These are phyloP conservation scores for Phytophthora agathidicida DNA, from an alignment of 352 stramenopile genomes.

Conservation along the genomic window DNA sequence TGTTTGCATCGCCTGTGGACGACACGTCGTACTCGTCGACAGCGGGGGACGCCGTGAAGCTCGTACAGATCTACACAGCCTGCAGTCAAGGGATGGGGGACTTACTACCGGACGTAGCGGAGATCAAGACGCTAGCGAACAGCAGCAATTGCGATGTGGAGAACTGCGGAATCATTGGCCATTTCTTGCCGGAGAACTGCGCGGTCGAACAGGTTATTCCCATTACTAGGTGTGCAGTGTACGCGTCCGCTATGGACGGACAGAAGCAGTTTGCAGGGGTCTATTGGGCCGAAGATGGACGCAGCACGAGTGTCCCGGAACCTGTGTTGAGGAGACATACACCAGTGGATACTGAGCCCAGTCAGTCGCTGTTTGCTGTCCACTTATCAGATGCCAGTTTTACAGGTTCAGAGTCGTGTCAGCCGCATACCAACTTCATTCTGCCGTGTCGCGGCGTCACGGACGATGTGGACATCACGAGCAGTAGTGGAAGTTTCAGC, in stretches of 20 bases:
- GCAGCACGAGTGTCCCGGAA: slow-evolving; percentile 48
- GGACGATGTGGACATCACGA: slow-evolving; percentile 23
- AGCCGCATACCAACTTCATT: slow-evolving; percentile 62
- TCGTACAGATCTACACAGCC: slow-evolving; percentile 67
- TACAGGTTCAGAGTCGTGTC: slow-evolving; percentile 50
- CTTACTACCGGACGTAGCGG: slow-evolving; percentile 50
- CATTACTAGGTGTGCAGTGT: slow-evolving; percentile 52
- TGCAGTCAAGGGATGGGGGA: slow-evolving; percentile 68
- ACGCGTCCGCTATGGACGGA: slow-evolving; percentile 35
- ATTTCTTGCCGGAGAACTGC: slow-evolving; percentile 50
- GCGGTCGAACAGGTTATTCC: slow-evolving; percentile 35
- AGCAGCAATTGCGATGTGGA: slow-evolving; percentile 39
- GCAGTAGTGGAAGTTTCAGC: slow-evolving; percentile 19
- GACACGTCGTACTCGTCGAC: slow-evolving; percentile 6
- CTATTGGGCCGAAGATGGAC: slow-evolving; percentile 71
- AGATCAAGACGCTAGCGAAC: slow-evolving; percentile 36
- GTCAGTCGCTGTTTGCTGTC: slow-evolving; percentile 59
- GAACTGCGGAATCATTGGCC: slow-evolving; percentile 62
- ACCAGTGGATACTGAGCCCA: slow-evolving; percentile 11
- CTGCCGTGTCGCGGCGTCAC: slow-evolving; percentile 64
- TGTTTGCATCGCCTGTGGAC: slow-evolving; percentile 38
- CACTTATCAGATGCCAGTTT: slow-evolving; percentile 56
- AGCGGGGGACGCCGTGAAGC: slow-evolving; percentile 17
- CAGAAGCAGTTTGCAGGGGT: slow-evolving; percentile 40
- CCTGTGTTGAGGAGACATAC: slow-evolving; percentile 64